phyloP scores from a whole-genome alignment of 352 stramenopile species.

The Achlya hypogyna region DNA sequence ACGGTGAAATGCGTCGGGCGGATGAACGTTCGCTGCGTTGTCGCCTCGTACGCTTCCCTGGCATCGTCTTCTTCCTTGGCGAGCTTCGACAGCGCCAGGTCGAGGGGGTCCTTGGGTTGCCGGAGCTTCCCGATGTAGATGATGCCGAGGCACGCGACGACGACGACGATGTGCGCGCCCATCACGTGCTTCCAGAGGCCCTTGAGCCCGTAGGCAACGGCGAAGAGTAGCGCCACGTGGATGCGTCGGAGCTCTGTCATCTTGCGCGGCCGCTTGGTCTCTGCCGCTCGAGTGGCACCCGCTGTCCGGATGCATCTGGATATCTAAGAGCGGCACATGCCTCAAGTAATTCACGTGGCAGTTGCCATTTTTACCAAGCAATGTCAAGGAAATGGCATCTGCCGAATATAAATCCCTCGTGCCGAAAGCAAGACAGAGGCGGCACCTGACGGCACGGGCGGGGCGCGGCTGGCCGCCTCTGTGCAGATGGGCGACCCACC shows the following conservation, averaged over 20 bases:
- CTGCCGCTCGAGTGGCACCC: background rate
- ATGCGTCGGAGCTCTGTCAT: conserved; percentile 2
- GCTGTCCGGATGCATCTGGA: background rate
- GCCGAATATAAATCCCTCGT: background rate
- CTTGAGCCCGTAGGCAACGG: background rate
- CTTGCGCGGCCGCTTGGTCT: background rate
- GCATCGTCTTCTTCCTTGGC: conserved; percentile 50
- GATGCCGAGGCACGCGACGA: background rate
- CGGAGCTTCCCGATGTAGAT: conserved; percentile 5
- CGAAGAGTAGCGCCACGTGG: conserved; percentile 11
- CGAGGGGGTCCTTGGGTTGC: conserved; percentile 19
- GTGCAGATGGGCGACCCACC: no score
- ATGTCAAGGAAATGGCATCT: background rate
- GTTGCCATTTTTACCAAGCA: no score
- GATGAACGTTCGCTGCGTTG: conserved; percentile 34
- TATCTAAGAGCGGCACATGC: background rate
- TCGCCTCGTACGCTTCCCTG: conserved; percentile 24
- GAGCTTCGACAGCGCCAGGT: conserved; percentile 53
- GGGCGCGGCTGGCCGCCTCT: no score
- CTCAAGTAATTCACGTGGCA: background rate
- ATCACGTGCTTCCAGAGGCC: conserved; percentile 11
- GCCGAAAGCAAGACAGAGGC: background rate
- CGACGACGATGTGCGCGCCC: background rate
- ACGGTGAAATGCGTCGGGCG: conserved; percentile 68
- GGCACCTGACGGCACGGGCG: no score